A percentile compares a stretch with the other conserved stretches of the same genome.
phyloP scores from a whole-genome alignment of 495 filamentous ascomycete species.

The Penicillium paxilli region DNA sequence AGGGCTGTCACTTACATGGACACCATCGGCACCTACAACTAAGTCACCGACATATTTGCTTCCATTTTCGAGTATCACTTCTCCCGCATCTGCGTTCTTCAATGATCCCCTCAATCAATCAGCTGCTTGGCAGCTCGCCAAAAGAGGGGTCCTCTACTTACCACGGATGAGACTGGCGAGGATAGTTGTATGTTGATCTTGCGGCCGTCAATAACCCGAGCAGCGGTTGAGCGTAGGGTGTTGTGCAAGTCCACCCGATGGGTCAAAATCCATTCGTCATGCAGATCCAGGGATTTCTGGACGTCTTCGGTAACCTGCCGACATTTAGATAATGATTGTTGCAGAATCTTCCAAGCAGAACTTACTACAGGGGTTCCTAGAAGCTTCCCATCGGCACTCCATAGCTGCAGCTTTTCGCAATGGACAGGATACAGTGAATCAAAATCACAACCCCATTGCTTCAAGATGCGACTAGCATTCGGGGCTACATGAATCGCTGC shows the following conservation, averaged over 20 bases:
- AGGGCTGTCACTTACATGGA: conserved; percentile 31
- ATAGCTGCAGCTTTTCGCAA: conserved; percentile 13
- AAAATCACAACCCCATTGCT: conserved; percentile 44
- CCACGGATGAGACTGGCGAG: conserved; percentile 25
- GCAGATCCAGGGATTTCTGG: conserved; percentile 8
- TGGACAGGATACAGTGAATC: conserved; percentile 25
- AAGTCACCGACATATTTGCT: conserved; percentile 37
- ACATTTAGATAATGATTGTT: background rate
- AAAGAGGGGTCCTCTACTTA: too few relatives aligned
- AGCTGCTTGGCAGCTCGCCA: background rate
- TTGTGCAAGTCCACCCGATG: conserved; percentile 56
- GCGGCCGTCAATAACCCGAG: conserved; percentile 26
- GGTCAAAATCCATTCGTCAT: conserved; percentile 29
- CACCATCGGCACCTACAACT: conserved; percentile 51
- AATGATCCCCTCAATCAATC: background rate
- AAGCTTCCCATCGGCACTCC: conserved; percentile 6
- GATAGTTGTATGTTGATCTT: conserved; percentile 34
- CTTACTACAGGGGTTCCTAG: conserved; percentile 11
- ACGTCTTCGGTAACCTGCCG: conserved; percentile 18
- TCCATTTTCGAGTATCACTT: conserved; percentile 32
- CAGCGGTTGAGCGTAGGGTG: conserved; percentile 37
- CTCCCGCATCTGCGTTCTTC: conserved; percentile 39
- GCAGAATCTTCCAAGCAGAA: too few relatives aligned
- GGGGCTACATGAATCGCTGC: conserved; percentile 54
- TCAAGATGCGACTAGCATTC: conserved; percentile 49